These are phyloP conservation scores for Aspergillus campestris DNA, from an alignment of 495 filamentous ascomycete species.

Conservation along the genomic window DNA sequence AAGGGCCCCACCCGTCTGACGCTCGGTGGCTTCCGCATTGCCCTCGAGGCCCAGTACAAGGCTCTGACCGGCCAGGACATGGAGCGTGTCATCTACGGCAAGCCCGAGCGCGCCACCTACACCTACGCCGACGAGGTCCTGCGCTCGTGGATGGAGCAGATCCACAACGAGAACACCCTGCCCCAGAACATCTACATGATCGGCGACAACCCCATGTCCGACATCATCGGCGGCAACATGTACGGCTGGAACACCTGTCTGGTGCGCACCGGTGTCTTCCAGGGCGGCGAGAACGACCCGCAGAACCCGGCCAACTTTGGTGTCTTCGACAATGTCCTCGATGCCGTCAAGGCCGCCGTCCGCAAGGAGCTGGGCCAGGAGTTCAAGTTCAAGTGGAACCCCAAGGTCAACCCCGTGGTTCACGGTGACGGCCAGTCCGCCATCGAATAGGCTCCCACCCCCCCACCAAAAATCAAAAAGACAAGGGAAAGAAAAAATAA, in stretches of 20 bases:
- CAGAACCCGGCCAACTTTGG: slow-evolving; percentile 51
- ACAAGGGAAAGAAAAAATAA: not conserved
- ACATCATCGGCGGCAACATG: slow-evolving; percentile 73
- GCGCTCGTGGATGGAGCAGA: slow-evolving; percentile 63
- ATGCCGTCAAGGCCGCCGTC: slow-evolving; percentile 46
- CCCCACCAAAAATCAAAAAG: slow-evolving; percentile 9
- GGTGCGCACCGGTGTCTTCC: slow-evolving; percentile 54
- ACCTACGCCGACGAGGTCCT: slow-evolving; percentile 75
- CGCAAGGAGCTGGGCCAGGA: slow-evolving; percentile 49
- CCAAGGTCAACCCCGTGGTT: slow-evolving; percentile 57
- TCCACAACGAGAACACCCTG: slow-evolving; percentile 62
- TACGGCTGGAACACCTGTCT: slow-evolving; percentile 76
- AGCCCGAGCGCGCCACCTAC: slow-evolving; percentile 73
- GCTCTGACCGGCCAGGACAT: slow-evolving; percentile 63
- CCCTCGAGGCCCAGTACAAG: slow-evolving; percentile 72
- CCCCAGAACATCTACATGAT: slow-evolving; percentile 76
- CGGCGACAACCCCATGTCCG: slow-evolving; percentile 70
- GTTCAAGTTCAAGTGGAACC: slow-evolving; percentile 51
- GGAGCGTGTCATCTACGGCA: slow-evolving; percentile 78
- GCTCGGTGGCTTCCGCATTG: slow-evolving; percentile 68
- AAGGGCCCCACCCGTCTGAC: slow-evolving; percentile 60
- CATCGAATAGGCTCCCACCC: slow-evolving; percentile 37
- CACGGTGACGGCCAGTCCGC: slow-evolving; percentile 45
- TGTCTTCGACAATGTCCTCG: slow-evolving; percentile 47
- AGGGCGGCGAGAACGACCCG: slow-evolving; percentile 48